Evolutionary conservation across 2,329 filamentous ascomycete species (phyloP).

Genomic region (Aspergillus awamori): DNA sequence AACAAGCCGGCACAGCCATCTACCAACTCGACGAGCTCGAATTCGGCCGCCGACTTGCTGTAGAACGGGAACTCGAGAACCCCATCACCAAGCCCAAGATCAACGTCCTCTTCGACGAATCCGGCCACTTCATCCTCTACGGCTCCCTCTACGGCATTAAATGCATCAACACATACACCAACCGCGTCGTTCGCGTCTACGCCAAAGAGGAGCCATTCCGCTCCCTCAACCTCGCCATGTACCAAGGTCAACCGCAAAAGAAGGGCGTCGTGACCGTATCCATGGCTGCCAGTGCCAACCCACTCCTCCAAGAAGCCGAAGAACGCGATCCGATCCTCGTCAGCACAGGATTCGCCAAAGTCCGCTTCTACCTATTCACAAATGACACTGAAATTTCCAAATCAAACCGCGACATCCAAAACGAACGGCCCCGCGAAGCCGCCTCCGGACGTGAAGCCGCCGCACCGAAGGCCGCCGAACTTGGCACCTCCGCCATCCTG

Average conservation of each 20-base stretch:
- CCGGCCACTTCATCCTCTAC: slow-evolving; percentile 91
- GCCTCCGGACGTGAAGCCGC: slow-evolving; percentile 50
- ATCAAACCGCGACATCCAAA: slow-evolving; percentile 85
- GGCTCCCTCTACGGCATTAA: slow-evolving; percentile 91
- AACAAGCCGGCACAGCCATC: slow-evolving; percentile 83
- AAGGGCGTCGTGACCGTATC: slow-evolving; percentile 91
- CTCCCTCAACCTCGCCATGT: slow-evolving; percentile 78
- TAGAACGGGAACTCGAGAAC: slow-evolving; percentile 83
- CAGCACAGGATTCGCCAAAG: slow-evolving; percentile 79
- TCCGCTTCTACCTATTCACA: slow-evolving; percentile 97
- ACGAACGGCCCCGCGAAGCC: slow-evolving; percentile 79
- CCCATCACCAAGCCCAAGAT: slow-evolving; percentile 67
- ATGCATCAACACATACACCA: slow-evolving; percentile 93
- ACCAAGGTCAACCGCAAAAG: slow-evolving; percentile 93
- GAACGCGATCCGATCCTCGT: slow-evolving; percentile 86
- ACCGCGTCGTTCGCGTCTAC: slow-evolving; percentile 86
- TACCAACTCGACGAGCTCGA: slow-evolving; percentile 86
- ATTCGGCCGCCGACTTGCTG: slow-evolving; percentile 82
- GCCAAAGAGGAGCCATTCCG: slow-evolving; percentile 88
- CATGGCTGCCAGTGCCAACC: slow-evolving; percentile 95
- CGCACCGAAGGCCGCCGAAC: slow-evolving; percentile 67
- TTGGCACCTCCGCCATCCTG: slow-evolving; percentile 77
- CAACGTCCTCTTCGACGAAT: slow-evolving; percentile 95
- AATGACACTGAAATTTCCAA: slow-evolving; percentile 84
- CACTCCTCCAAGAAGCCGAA: slow-evolving; percentile 88